Evolutionary conservation across 208 protist species (phyloP).

Genomic region (Leishmania martiniquensis): DNA sequence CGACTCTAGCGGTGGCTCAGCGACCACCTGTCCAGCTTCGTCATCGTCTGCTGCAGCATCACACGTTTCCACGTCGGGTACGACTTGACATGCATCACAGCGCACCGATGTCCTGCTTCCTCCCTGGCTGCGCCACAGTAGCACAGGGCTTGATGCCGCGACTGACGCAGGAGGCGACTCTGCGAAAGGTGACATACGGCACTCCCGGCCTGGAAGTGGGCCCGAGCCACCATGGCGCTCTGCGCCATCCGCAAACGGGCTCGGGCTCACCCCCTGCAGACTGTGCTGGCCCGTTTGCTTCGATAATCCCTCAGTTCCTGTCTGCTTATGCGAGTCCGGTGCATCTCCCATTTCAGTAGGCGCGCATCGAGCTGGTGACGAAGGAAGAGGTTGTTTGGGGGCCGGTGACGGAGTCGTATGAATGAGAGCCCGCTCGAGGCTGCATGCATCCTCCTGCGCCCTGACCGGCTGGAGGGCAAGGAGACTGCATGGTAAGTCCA

Average conservation of each 20-base stretch:
- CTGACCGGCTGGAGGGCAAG: background rate
- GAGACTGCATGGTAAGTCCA: conserved; percentile 7
- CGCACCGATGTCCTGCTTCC: background rate
- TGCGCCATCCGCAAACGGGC: background rate
- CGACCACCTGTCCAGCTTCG: background rate
- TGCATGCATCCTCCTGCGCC: background rate
- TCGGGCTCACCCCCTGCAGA: conserved; percentile 6
- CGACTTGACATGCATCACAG: background rate
- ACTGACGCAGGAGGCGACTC: background rate
- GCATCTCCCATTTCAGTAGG: background rate
- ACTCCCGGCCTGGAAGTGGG: background rate
- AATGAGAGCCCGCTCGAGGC: background rate
- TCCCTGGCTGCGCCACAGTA: background rate
- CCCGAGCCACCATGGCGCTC: background rate
- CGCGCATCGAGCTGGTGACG: background rate
- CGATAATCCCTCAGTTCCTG: background rate
- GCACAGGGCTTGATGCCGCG: background rate
- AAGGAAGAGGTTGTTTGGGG: background rate
- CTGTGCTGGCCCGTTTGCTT: background rate
- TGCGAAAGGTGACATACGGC: background rate
- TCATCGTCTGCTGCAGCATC: background rate
- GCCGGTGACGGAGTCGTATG: background rate
- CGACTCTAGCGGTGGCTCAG: background rate
- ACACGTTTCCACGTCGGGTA: background rate
- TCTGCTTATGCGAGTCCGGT: too few species aligned